These are phyloP conservation scores for Furcasterigmium furcatum DNA, from an alignment of 2,329 filamentous ascomycete genomes.

Conservation along the genomic window DNA sequence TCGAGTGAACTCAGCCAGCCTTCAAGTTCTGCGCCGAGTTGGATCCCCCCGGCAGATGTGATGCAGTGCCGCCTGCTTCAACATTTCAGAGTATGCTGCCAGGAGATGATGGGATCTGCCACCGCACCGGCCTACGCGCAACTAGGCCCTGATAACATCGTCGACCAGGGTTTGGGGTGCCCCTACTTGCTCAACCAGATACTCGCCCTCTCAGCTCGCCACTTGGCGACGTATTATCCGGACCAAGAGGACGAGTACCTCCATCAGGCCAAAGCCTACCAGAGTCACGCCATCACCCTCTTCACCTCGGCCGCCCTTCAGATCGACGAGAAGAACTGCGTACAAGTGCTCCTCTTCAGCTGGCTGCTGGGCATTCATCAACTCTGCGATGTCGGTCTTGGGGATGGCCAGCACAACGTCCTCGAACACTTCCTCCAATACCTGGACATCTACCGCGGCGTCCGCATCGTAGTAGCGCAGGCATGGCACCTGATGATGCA, in stretches of 20 bases:
- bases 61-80: not conserved
- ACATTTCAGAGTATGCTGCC: not conserved
- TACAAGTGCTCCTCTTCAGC: constrained; percentile 5
- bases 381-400: constrained; percentile 19
- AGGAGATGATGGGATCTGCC: not conserved
- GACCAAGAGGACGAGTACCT: not conserved
- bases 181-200: not conserved
- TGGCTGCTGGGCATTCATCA: constrained; percentile 7
- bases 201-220: not conserved
- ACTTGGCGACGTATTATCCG: not conserved
- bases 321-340: not conserved
- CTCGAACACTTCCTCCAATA: constrained; percentile 37
- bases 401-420: constrained; percentile 34
- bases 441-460: constrained; percentile 37
- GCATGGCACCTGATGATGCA: constrained; percentile 29
- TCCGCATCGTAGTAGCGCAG: constrained; percentile 30
- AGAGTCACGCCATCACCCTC: constrained; percentile 29
- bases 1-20: not conserved
- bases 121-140: not conserved
- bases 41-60: not conserved
- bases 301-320: constrained; percentile 30
- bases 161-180: not conserved
- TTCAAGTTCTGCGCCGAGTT: not conserved
- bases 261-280: not conserved
- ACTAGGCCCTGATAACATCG: not conserved